Percentiles rank a stretch among this genome's conserved stretches.
phyloP scores from a whole-genome alignment of 495 filamentous ascomycete genomes.

The Hyaloscypha bicolor region DNA sequence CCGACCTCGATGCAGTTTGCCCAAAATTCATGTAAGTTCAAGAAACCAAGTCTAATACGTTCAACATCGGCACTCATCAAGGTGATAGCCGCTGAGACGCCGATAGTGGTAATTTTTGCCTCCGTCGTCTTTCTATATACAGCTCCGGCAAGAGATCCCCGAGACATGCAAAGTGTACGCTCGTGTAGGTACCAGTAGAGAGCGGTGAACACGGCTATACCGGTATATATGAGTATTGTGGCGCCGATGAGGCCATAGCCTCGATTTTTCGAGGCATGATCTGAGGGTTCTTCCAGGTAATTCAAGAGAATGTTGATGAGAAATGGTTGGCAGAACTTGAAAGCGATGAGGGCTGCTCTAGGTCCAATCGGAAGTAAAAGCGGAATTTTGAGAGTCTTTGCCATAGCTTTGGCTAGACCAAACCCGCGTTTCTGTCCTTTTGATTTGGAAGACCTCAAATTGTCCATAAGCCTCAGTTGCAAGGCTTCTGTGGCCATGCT shows the following conservation, averaged over 20 bases:
- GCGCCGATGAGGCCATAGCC: not conserved
- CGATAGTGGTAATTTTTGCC: not conserved
- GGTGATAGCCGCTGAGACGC: not conserved
- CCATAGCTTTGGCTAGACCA: not conserved
- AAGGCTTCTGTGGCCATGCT: no score
- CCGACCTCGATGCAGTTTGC: not conserved
- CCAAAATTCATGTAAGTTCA: not conserved
- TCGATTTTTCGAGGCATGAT: not conserved
- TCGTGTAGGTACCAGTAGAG: not conserved
- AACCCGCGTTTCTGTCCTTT: no score
- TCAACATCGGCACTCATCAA: not conserved
- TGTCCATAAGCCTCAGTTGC: no score
- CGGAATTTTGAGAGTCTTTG: not conserved
- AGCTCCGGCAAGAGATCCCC: not conserved
- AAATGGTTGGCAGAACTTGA: not conserved
- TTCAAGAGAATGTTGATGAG: not conserved
- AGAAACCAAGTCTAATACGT: not conserved
- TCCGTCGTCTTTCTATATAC: not conserved
- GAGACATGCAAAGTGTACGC: not conserved
- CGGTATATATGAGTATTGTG: not conserved
- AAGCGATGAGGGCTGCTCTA: not conserved
- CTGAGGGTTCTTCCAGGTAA: not conserved
- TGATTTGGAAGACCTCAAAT: no score
- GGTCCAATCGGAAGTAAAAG: not conserved
- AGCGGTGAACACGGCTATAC: not conserved